phyloP scores from a whole-genome alignment of 1,284 basidiomycete genomes.

The Trichosporon sp. region DNA sequence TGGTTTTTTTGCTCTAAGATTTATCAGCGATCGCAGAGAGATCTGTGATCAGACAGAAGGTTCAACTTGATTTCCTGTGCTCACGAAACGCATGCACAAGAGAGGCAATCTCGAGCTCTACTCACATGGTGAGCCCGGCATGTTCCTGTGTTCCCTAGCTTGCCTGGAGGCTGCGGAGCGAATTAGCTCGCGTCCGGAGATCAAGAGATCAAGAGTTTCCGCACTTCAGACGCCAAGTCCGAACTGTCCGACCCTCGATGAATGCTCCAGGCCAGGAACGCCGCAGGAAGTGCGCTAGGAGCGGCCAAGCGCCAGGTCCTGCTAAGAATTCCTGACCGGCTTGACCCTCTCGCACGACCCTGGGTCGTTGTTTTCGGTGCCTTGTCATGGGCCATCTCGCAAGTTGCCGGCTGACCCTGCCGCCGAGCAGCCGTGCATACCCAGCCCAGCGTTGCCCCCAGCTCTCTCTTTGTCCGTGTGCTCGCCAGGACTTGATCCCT shows the following conservation, averaged over 20 bases:
- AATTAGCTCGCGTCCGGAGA: background rate
- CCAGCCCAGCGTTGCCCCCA: background rate
- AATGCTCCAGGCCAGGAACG: background rate
- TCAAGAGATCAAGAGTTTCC: background rate
- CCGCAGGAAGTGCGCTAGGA: background rate
- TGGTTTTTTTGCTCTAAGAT: background rate
- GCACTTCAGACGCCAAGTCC: background rate
- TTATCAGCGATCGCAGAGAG: background rate
- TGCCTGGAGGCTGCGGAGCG: background rate
- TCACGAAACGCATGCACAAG: slow-evolving; percentile 1
- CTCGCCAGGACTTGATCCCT: background rate
- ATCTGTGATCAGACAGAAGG: background rate
- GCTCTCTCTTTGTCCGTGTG: background rate
- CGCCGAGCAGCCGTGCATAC: slow-evolving; percentile 1
- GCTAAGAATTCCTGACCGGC: background rate
- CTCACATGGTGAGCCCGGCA: background rate
- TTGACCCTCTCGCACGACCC: background rate
- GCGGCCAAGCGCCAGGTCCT: too few species aligned
- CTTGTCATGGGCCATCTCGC: background rate
- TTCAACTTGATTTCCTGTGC: background rate
- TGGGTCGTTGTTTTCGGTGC: background rate
- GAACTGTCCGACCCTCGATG: background rate
- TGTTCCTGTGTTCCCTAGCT: background rate
- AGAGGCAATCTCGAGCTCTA: background rate
- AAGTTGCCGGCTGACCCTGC: background rate